Base-by-base conservation (phyloP, 2,329 filamentous ascomycete species). In the Periglandula ipomoeae region DNA sequence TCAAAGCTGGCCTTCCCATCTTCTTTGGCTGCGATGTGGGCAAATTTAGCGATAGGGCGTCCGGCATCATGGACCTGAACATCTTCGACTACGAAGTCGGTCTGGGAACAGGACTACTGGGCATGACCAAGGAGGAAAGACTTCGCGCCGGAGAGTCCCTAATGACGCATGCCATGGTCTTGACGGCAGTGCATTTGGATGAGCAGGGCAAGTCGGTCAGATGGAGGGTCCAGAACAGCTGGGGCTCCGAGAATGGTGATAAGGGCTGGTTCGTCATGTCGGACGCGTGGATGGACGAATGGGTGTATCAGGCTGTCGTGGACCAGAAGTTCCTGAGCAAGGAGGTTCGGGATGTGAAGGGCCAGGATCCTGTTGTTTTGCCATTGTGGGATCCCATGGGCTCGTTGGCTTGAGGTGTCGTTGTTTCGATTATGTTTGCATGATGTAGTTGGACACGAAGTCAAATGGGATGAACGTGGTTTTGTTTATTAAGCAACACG, bases 151-250 rank as follows among this genome's bases (percentile, higher is more conserved):
- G 86, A 10, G 89, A 94, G 68, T 84, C 79, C 47, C 75, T 79
- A 45, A 94, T 95, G 89, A 95, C 89, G 1, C 89, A 95, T 59
- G 89, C 89, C 4, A 95, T 95, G 89, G 87, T 94, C 0, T 67
- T 95, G 53, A 95, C 88, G 2, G 89, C 81, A 1, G 89, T 95
- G 41, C 89, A 95, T 61, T 64, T 94, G 3, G 83, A 86, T 51
- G 71, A 76, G 24, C 68, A 79, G 1, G 82, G 79, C 1, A 77
- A 80, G 65, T 74, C 81, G 2, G 78, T 89, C 1, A 72, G 89
- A 40, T 95, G 89, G 89, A 73, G 88, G 47, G 87, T 95, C 6
- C 85, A 95, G 74, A 95, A 95, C 63, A 85, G 80, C 49, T 95
- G 89, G 89, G 87, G 85, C 11, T 74, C 79, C 37, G 69, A 61